Percentiles rank a stretch among this genome's conserved stretches.
These are phyloP conservation scores for Carex littledalei DNA, from an alignment of 176 grass and related monocot genomes.

Conservation along the genomic window DNA sequence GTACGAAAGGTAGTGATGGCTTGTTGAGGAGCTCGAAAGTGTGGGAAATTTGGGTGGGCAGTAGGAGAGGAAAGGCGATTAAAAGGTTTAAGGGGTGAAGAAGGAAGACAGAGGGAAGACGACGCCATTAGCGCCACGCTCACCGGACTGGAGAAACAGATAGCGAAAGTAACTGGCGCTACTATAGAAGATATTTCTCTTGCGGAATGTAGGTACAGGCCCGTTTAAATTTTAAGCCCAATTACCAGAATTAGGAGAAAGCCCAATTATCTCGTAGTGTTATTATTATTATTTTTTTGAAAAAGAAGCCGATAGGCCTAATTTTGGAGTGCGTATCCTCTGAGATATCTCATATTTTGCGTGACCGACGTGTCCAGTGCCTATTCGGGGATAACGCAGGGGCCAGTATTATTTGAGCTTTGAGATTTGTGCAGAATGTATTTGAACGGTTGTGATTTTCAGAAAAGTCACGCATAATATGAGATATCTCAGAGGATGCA, in stretches of 20 bases:
- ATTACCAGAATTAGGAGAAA: constrained; percentile 21
- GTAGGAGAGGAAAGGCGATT: background rate
- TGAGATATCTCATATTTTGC: too few relatives aligned
- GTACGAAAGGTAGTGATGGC: background rate
- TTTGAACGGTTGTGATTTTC: too few relatives aligned
- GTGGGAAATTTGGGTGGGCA: background rate
- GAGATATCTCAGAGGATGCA: too few relatives aligned
- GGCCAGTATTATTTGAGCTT: too few relatives aligned
- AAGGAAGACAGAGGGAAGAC: background rate
- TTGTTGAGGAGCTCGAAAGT: background rate
- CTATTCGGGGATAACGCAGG: too few relatives aligned
- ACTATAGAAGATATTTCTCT: background rate
- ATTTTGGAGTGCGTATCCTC: too few relatives aligned
- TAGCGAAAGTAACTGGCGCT: background rate
- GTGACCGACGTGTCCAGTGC: too few relatives aligned
- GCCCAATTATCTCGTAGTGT: background rate
- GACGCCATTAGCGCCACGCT: background rate
- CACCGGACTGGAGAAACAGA: background rate
- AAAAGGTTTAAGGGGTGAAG: constrained; percentile 2
- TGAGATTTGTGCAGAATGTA: too few relatives aligned
- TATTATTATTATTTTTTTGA: too few relatives aligned
- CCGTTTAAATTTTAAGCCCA: constrained; percentile 28
- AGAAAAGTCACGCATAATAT: too few relatives aligned
- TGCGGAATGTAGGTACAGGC: background rate
- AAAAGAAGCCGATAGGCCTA: too few relatives aligned